These are phyloP conservation scores for Arthrinium puccinioides DNA, from an alignment of 2,329 filamentous ascomycete genomes.

Conservation along the genomic window DNA sequence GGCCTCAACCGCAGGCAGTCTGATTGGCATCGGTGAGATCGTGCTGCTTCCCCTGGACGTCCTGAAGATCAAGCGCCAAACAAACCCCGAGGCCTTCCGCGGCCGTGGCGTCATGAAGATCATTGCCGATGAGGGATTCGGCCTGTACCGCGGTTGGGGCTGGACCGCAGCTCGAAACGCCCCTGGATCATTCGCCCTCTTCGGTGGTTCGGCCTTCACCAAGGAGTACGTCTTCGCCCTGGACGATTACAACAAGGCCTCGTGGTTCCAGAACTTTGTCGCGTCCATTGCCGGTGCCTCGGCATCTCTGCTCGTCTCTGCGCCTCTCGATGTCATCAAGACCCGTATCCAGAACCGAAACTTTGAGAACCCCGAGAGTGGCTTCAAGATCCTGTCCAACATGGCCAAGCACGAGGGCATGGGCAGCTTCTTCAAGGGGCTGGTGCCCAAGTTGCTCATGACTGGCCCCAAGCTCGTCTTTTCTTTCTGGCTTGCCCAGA, in stretches of 20 bases:
- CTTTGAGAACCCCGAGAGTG: constrained; percentile 95
- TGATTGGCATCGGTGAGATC: constrained; percentile 97
- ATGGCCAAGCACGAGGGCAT: constrained; percentile 90
- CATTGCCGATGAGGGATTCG: constrained; percentile 87
- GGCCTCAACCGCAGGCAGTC: constrained; percentile 89
- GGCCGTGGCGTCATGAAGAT: constrained; percentile 88
- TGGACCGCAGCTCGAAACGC: constrained; percentile 98
- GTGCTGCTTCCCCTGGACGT: constrained; percentile 92
- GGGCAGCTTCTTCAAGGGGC: constrained; percentile 90
- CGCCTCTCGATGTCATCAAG: constrained; percentile 95
- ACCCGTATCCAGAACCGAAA: constrained; percentile 97
- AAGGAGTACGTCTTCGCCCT: constrained; percentile 94
- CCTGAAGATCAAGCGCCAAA: constrained; percentile 99
- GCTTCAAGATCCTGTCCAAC: constrained; percentile 82
- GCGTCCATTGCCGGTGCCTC: constrained; percentile 93
- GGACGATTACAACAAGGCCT: constrained; percentile 88
- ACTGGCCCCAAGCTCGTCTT: constrained; percentile 98
- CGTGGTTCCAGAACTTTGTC: constrained; percentile 94
- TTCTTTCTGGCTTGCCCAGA: constrained; percentile 99
- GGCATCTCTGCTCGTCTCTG: constrained; percentile 92
- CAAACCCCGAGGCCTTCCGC: constrained; percentile 95
- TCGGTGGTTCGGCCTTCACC: constrained; percentile 92
- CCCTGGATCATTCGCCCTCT: constrained; percentile 93
- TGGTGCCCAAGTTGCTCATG: constrained; percentile 97
- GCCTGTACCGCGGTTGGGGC: constrained; percentile 90